Conservation (phyloP, 495 filamentous ascomycete species). For the Aspergillus campestris region DNA sequence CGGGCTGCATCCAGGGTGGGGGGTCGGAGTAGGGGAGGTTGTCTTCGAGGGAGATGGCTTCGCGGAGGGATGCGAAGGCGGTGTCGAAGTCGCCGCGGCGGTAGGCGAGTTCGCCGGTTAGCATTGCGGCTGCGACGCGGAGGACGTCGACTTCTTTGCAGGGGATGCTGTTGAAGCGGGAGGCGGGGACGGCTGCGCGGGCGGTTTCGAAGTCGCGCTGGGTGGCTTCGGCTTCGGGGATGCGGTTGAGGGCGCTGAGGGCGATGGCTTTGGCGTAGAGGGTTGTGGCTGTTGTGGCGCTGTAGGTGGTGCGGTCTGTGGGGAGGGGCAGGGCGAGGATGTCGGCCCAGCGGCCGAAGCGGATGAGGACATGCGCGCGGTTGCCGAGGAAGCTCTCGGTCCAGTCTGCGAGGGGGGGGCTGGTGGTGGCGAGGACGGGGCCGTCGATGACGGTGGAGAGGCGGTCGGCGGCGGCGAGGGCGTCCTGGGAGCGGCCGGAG, state of each 20-base stretch:
- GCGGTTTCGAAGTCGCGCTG: too few species aligned
- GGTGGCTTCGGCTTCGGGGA: constrained; percentile 2
- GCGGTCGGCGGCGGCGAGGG: constrained; percentile 41
- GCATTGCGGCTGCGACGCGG: constrained; percentile 48
- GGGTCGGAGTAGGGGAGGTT: constrained; percentile 55
- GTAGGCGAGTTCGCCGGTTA: constrained; percentile 60
- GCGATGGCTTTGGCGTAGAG: constrained; percentile 55
- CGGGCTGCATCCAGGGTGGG: constrained; percentile 64
- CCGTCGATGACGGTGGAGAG: constrained; percentile 49
- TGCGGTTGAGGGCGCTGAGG: constrained; percentile 20
- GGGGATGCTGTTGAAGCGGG: too few species aligned
- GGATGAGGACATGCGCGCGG: constrained; percentile 53
- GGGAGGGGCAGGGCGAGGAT: constrained; percentile 40
- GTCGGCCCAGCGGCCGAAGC: constrained; percentile 55
- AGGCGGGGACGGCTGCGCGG: too few species aligned
- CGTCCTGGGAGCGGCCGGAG: constrained; percentile 42
- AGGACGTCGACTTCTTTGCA: constrained; percentile 50
- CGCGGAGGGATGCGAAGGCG: constrained; percentile 46
- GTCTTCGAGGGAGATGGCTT: constrained; percentile 47
- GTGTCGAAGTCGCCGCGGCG: constrained; percentile 42
- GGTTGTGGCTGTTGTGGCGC: constrained; percentile 45
- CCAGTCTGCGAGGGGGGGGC: constrained; percentile 61
- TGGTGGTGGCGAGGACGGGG: constrained; percentile 45
- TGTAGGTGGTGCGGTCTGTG: constrained; percentile 42
- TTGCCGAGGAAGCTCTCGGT: constrained; percentile 51